A percentile compares a stretch with the other conserved stretches of the same genome.
Conservation (phyloP, 208 protist genomes). For the Phytomonas francai region DNA sequence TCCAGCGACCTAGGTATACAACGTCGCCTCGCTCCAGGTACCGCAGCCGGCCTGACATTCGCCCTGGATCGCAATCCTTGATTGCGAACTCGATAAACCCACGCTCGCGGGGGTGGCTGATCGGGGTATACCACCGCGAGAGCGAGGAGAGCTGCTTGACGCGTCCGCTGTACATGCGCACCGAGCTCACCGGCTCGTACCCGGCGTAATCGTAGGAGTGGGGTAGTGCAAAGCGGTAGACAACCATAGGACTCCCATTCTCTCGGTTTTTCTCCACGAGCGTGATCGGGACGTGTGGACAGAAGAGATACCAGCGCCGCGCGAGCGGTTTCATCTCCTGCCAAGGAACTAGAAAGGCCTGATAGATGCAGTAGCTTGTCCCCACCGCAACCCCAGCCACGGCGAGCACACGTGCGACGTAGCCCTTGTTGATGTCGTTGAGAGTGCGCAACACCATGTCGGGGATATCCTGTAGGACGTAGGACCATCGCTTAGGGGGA, state of each 20-base stretch:
- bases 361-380: slow-evolving; percentile 36
- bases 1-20: slow-evolving; percentile 79
- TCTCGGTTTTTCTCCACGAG: slow-evolving; percentile 55
- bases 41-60: slow-evolving; percentile 70
- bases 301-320: slow-evolving; percentile 49
- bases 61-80: slow-evolving; percentile 63
- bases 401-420: slow-evolving; percentile 32
- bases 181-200: slow-evolving; percentile 79
- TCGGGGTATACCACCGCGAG: slow-evolving; percentile 80
- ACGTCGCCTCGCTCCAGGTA: slow-evolving; percentile 63
- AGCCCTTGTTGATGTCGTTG: slow-evolving; percentile 76
- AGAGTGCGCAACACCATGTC: slow-evolving; percentile 16
- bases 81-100: slow-evolving; percentile 84
- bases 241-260: slow-evolving; percentile 47
- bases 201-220: slow-evolving; percentile 82
- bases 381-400: slow-evolving; percentile 18
- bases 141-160: slow-evolving; percentile 45
- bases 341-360: slow-evolving; percentile 24
- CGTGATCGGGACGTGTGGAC: slow-evolving; percentile 55
- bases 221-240: slow-evolving; percentile 72
- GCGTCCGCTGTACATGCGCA: slow-evolving; percentile 39
- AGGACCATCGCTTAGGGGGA: slow-evolving; percentile 54
- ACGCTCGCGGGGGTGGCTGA: slow-evolving; percentile 67
- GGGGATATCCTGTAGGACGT: slow-evolving; percentile 63
- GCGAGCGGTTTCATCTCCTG: slow-evolving; percentile 67